Conservation (phyloP, 345 rosid genomes). For the Barbarea vulgaris region DNA sequence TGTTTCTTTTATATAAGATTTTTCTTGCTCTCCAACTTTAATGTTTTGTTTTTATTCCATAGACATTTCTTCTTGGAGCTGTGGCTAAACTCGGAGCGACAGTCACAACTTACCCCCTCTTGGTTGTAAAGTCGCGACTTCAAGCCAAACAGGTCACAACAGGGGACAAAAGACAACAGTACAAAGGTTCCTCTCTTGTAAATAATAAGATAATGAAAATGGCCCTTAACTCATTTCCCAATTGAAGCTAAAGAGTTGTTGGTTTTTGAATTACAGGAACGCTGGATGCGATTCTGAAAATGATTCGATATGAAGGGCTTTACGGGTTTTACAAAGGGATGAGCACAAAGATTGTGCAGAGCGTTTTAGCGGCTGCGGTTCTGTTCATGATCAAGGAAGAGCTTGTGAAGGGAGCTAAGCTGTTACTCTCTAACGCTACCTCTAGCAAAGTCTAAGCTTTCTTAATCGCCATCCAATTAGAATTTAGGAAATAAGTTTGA, state of each 20-base stretch:
- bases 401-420: slow-evolving; percentile 69
- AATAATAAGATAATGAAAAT: not conserved
- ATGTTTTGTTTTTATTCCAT: not conserved
- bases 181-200: slow-evolving; percentile 53
- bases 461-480: slow-evolving; percentile 22
- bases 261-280: slow-evolving; percentile 54
- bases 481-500: slow-evolving; percentile 27
- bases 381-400: slow-evolving; percentile 95
- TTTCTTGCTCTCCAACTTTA: slow-evolving; percentile 17
- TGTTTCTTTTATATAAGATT: not conserved
- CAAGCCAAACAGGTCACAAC: slow-evolving; percentile 83
- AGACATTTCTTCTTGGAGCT: slow-evolving; percentile 96
- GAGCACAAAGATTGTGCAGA: slow-evolving; percentile 87
- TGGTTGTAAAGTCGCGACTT: slow-evolving; percentile 93
- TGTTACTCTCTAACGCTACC: slow-evolving; percentile 50
- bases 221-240: not conserved
- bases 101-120: slow-evolving; percentile 87
- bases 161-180: slow-evolving; percentile 76
- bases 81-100: slow-evolving; percentile 99
- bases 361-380: slow-evolving; percentile 91
- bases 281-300: slow-evolving; percentile 79
- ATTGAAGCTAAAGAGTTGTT: not conserved
- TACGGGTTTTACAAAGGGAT: slow-evolving; percentile 92
- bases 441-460: slow-evolving; percentile 35
- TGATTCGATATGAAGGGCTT: slow-evolving; percentile 82